Percentiles rank a stretch among this genome's conserved stretches.
Conservation (phyloP, 129 eudicot genomes). For the Centaurea solstitialis region DNA sequence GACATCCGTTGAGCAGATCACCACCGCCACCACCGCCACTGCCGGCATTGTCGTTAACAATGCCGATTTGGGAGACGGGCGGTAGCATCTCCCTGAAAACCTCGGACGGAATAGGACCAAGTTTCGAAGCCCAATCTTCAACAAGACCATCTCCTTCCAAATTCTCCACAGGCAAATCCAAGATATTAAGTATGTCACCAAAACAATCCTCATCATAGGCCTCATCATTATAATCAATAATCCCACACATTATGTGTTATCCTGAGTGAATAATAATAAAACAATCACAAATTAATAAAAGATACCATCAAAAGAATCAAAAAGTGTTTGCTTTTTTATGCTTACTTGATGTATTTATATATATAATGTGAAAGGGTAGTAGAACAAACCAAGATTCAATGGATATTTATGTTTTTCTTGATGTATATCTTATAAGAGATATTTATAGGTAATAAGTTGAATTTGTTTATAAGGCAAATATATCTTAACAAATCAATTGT, state of each 20-base stretch:
- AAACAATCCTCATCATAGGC: slow-evolving; percentile 25
- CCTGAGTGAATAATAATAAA: slow-evolving; percentile 11
- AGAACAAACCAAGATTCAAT: not conserved
- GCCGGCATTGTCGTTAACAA: not conserved
- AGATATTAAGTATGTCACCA: slow-evolving; percentile 34
- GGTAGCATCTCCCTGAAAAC: slow-evolving; percentile 28
- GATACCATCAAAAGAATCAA: not conserved
- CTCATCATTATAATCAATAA: slow-evolving; percentile 19
- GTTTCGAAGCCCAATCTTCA: slow-evolving; percentile 53
- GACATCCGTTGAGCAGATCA: slow-evolving; percentile 3
- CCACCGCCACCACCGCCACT: not conserved
- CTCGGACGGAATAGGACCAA: slow-evolving; percentile 63
- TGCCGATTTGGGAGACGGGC: slow-evolving; percentile 15
- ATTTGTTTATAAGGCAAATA: slow-evolving; percentile 14
- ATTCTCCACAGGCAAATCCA: slow-evolving; percentile 55
- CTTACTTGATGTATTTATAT: not conserved
- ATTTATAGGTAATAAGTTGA: not conserved
- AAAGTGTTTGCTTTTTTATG: not conserved
- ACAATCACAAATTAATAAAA: not conserved
- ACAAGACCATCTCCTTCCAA: slow-evolving; percentile 51
- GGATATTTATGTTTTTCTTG: slow-evolving; percentile 12
- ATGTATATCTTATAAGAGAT: not conserved
- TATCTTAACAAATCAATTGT: not conserved
- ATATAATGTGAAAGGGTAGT: not conserved
- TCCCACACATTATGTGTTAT: slow-evolving; percentile 20